Evolutionary conservation across 163 green algal genomes (phyloP).

Genomic region (Chlorella variabilis): DNA sequence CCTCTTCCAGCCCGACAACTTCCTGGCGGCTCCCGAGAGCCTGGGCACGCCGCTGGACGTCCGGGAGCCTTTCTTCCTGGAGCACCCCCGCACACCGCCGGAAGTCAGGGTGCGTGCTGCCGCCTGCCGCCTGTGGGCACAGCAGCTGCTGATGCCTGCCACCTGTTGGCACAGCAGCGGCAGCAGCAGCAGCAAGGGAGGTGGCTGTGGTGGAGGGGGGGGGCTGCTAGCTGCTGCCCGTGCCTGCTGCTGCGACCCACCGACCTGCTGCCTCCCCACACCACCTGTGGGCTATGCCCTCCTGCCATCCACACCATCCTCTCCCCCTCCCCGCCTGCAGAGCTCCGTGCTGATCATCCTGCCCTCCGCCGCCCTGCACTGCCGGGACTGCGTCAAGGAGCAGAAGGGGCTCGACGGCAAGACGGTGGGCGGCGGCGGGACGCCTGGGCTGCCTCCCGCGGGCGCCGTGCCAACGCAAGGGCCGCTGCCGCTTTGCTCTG

Average conservation of each 20-base stretch:
- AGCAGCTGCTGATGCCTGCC: no score
- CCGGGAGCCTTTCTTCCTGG: constrained; percentile 21
- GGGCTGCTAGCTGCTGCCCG: neutral
- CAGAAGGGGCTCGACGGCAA: neutral
- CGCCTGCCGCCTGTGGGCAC: no score
- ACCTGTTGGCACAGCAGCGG: no score
- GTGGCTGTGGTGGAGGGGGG: no score
- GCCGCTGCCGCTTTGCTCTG: no score
- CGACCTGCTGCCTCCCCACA: no score
- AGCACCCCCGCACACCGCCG: constrained; percentile 1
- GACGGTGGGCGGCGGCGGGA: neutral
- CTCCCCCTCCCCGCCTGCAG: constrained; percentile 7
- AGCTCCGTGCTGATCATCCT: constrained; percentile 9
- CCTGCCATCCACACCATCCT: no score
- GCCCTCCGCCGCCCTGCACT: neutral
- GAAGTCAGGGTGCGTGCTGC: constrained; percentile 5
- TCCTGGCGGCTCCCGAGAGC: neutral
- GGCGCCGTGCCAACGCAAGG: no score
- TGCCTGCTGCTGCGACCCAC: neutral
- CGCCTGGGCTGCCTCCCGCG: neutral
- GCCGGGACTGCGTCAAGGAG: constrained; percentile 6
- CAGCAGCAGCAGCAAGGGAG: no score
- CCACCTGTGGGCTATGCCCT: no score
- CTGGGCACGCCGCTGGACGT: neutral
- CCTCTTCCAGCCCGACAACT: constrained; percentile 2